Evolutionary conservation across 73 alveolate species (phyloP), one percentile per base, ranked within the genome.

Genomic region (Uronychia binucleata): DNA sequence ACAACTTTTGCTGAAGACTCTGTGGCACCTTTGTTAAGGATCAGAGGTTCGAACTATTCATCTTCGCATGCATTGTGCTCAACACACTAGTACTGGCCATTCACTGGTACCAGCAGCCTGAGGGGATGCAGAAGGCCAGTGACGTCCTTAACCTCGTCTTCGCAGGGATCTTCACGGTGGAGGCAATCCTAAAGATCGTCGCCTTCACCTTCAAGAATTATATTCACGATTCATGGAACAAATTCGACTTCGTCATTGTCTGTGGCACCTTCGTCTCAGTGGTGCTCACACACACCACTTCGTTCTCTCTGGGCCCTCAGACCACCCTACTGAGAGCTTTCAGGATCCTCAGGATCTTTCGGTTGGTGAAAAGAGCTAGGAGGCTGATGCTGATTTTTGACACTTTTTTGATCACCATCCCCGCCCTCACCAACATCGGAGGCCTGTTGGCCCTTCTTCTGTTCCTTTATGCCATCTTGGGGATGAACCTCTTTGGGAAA

Each of bases 211-310:
- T 82, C 26, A 35, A 59, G 13, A 97, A 93, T 19, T 97, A 97
- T 87, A 94, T 94, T 84, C 86, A 92, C 80, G 87, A 87, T 74
- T 90, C 92, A 1, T 97, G 99, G 99, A 96, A 97, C 82, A 78
- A 90, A 86, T 97, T 96, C 90, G 99, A 97, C 86, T 97, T 97
- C 87, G 59, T 94, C 79, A 94, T 96, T 34, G 98, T 96, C 19
- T 46, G 67, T 46, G 67, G 67, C 67, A 46, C 67, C 19, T 5
- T 19, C 5, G 19, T 46, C 19, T 11, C n/a, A 11, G 19, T 46
- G n/a, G 19, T 19, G 5, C 67, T 46, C 67, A 46, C n/a, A 11
- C n/a, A 5, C 67, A 46, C 67, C 5, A 46, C 67, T 19, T 19
- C 5, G 67, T 11, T 46, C 5, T 11, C n/a, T 46, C 5, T 46